A percentile compares a stretch with the other conserved stretches of the same genome.
These are phyloP conservation scores for Quercus parvula DNA, from an alignment of 306 rosid species.

Conservation along the genomic window DNA sequence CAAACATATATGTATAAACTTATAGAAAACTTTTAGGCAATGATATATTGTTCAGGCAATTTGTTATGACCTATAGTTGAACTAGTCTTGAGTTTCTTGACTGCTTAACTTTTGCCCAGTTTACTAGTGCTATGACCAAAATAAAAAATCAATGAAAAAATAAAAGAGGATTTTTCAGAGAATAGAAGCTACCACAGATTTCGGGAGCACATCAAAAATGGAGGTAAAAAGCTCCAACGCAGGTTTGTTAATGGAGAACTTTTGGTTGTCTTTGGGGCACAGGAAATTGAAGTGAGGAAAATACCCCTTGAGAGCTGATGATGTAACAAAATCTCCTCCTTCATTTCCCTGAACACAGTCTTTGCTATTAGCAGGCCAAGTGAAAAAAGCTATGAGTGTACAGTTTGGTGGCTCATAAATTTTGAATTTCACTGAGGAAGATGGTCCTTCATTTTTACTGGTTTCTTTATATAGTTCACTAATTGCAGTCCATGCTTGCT, in stretches of 20 bases:
- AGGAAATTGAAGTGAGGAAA: slow-evolving; percentile 45
- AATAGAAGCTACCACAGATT: slow-evolving; percentile 20
- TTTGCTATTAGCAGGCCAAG: neutral
- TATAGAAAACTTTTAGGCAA: too few species aligned
- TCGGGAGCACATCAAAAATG: slow-evolving; percentile 2
- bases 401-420: neutral
- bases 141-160: neutral
- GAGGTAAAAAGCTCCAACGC: slow-evolving; percentile 22
- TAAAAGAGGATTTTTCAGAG: neutral
- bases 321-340: slow-evolving; percentile 14
- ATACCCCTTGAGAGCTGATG: slow-evolving; percentile 5
- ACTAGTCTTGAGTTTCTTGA: too few species aligned
- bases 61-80: too few species aligned
- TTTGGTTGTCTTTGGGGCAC: neutral
- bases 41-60: too few species aligned
- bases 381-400: slow-evolving; percentile 39
- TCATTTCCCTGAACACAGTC: neutral
- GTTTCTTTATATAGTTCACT: neutral
- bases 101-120: neutral
- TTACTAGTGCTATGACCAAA: too few species aligned
- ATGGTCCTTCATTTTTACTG: too few species aligned
- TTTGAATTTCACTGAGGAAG: neutral
- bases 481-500: slow-evolving; percentile 2
- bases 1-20: too few species aligned
- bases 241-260: slow-evolving; percentile 32